phyloP scores from a whole-genome alignment of 2,329 filamentous ascomycete species.

The Bipolaris oryzae region DNA sequence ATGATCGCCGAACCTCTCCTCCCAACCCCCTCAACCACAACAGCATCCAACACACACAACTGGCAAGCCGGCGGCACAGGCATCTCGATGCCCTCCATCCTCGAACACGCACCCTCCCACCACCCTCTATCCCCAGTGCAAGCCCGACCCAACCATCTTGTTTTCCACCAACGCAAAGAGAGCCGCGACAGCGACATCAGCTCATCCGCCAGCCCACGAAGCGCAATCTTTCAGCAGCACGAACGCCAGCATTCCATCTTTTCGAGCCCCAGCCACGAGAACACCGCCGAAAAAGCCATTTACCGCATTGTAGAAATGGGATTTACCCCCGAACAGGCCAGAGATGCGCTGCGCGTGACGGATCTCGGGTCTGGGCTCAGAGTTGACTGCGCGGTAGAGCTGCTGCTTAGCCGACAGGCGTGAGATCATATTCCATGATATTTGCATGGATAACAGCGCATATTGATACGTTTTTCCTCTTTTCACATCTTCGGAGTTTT shows the following conservation, averaged over 20 bases:
- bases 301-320: conserved; percentile 65
- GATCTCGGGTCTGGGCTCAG: conserved; percentile 65
- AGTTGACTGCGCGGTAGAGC: conserved; percentile 62
- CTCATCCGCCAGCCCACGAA: conserved; percentile 15
- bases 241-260: conserved; percentile 39
- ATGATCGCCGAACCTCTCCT: conserved; percentile 36
- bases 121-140: conserved; percentile 11
- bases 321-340: conserved; percentile 61
- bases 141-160: conserved; percentile 12
- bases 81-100: conserved; percentile 43
- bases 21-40: conserved; percentile 40
- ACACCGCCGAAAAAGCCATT: conserved; percentile 64
- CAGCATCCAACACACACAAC: conserved; percentile 30
- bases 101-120: conserved; percentile 31
- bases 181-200: conserved; percentile 10
- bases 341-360: conserved; percentile 63
- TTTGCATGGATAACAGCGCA: not conserved
- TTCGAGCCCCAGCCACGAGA: conserved; percentile 49
- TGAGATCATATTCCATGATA: not conserved
- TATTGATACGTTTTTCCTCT: not conserved
- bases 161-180: not conserved
- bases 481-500: not conserved
- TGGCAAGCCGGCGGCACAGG: conserved; percentile 29
- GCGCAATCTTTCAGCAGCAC: conserved; percentile 36
- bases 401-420: conserved; percentile 50